phyloP scores from a whole-genome alignment of 2,329 filamentous ascomycete genomes.

The Mollisia scopiformis region DNA sequence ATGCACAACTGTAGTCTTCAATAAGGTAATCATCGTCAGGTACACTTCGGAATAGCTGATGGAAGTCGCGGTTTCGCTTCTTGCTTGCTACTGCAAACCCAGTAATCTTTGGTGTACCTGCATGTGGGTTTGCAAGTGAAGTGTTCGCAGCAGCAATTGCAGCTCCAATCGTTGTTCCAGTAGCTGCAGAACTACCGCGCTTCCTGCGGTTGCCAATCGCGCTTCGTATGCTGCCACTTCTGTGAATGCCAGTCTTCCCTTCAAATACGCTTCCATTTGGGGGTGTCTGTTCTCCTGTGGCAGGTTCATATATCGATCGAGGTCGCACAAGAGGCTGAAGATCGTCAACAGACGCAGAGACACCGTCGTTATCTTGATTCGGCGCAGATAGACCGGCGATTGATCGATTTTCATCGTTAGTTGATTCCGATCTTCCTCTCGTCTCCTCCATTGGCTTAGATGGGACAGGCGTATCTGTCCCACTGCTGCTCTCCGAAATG shows the following conservation, averaged over 20 bases:
- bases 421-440: conserved; percentile 29
- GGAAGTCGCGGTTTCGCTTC: conserved; percentile 95
- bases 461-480: conserved; percentile 57
- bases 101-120: conserved; percentile 74
- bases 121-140: conserved; percentile 66
- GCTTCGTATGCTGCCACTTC: conserved; percentile 70
- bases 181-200: conserved; percentile 78
- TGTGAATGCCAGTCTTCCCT: conserved; percentile 52
- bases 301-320: conserved; percentile 54
- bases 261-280: conserved; percentile 68
- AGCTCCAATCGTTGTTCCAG: conserved; percentile 63
- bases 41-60: conserved; percentile 91
- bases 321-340: conserved; percentile 37
- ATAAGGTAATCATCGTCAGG: conserved; percentile 98
- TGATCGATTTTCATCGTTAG: conserved; percentile 27
- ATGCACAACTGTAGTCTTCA: conserved; percentile 95
- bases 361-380: conserved; percentile 25
- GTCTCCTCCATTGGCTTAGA: conserved; percentile 47
- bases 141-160: conserved; percentile 72
- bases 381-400: neutral
- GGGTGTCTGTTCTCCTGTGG: conserved; percentile 64
- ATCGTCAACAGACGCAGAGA: conserved; percentile 29
- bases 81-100: conserved; percentile 96
- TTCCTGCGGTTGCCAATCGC: conserved; percentile 65
- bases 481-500: conserved; percentile 63